Conservation (phyloP, 805 yeast species). For the Saccharomycopsis oosterbeekiorum region DNA sequence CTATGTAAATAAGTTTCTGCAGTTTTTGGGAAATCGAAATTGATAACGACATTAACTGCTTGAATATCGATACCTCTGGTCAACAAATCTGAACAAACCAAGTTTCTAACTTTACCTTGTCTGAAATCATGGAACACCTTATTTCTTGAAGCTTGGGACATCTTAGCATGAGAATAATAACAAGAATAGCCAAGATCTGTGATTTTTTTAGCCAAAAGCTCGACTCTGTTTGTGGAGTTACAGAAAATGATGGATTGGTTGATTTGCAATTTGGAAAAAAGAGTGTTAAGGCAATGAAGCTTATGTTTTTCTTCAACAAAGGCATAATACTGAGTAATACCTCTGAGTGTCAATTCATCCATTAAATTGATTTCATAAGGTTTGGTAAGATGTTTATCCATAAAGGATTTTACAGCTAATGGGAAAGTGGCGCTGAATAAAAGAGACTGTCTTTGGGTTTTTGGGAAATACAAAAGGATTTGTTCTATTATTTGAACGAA, state of each 20-base stretch:
- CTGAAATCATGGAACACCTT: conserved; percentile 98
- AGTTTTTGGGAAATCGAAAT: conserved; percentile 96
- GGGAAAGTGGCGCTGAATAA: conserved; percentile 97
- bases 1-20: conserved; percentile 97
- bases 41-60: conserved; percentile 95
- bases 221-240: conserved; percentile 94
- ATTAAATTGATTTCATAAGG: conserved; percentile 94
- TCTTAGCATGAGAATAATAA: conserved; percentile 92
- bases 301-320: conserved; percentile 96
- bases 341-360: conserved; percentile 94
- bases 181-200: conserved; percentile 96
- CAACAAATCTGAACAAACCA: conserved; percentile 91
- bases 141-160: conserved; percentile 96
- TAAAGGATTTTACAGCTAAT: conserved; percentile 80
- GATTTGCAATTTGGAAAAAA: conserved; percentile 87
- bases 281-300: conserved; percentile 88
- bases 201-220: conserved; percentile 87
- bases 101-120: conserved; percentile 93
- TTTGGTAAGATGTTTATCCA: conserved; percentile 79
- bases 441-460: conserved; percentile 61
- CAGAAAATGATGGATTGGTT: conserved; percentile 96
- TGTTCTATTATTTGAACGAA: conserved; percentile 82
- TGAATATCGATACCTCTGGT: conserved; percentile 99
- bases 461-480: conserved; percentile 72
- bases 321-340: conserved; percentile 97